Base-by-base conservation (phyloP, 805 yeast species). In the Pichia paraexigua region DNA sequence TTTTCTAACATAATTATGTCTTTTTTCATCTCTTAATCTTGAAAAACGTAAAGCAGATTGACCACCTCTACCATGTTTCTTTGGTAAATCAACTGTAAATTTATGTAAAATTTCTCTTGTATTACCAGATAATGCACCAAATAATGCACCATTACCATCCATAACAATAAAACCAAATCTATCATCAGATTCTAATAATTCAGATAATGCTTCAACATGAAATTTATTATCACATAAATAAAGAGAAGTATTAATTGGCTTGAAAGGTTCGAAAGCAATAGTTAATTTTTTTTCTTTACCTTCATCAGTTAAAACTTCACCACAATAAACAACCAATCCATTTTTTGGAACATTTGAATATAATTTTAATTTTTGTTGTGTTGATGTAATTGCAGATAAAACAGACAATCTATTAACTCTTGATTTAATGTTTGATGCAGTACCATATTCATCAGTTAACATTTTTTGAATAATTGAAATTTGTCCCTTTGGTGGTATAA, bases 21-120 rank as follows among this genome's bases (percentile, higher is more conserved):
- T 89, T 71, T 94, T 94, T 73, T 94, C 99, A 63, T 94, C 99
- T 80, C 99, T 87, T 71, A 94, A 79, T 79, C 99, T 91, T 25
- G 97, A 85, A 77, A 94, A 94, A 88, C 99, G 98, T 61, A 94
- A 69, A 44, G 99, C 99, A 56, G 99, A 94, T 76, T 94, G 99
- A 85, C 99, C 99, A 87, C 99, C 99, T 80, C 99, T 87, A 65
- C 99, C 99, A 78, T 94, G 99, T 88, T 94, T 94, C 77, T 94
- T 94, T 63, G 99, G 99, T 63, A 94, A 77, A 71, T 94, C 99
- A 51, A 94, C 99, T 2, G 90, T 86, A 73, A 94, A 94, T 72
- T 94, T 94, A 72, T 92, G 96, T 65, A 94, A 76, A 44, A 94
- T 88, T 56, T 94, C 97, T 76, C 99, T 85, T 45, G 96, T 91